Base-by-base conservation (phyloP, 176 grass and related monocot species). In the Avena sativa region DNA sequence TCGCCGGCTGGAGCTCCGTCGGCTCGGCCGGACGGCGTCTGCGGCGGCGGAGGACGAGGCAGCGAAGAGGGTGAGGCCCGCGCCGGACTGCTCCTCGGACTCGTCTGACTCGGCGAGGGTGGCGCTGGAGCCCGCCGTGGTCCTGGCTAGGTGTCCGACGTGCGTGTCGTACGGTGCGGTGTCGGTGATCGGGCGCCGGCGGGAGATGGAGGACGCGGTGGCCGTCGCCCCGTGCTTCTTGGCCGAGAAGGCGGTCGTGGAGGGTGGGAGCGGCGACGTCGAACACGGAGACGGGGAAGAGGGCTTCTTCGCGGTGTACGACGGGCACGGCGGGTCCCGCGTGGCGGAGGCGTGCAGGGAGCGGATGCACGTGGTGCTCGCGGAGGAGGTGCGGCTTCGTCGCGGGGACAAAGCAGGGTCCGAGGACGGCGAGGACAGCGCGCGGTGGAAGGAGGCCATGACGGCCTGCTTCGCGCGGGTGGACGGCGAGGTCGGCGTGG, bases 121-220 rank as follows among this genome's bases (percentile, higher is more conserved):
- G 69, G 70, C 53, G 59, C 85, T 71, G 11, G 81, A 82, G 69
- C 62, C 62, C 23, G 10, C 5, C 0, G 0, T 7, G 5, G 65
- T 0, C 2, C 49, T 40, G n/a, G 30, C 4, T 12, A 5, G 14
- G 36, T 71, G 49, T 8, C 65, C 77, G 1, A 70, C 34, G n/a
- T 87, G 58, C 79, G 20, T 86, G 48, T 92, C 91, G 49, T 80
- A 89, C 59, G 91, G 87, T 8, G 72, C 13, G 15, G 23, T 76
- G 38, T 89, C 87, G 15, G 80, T 87, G 84, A 90, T 91, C 77
- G 89, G 92, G 48, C 57, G 66, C 9, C 77, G 89, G 15, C n/a
- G 68, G 26, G 62, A 79, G 81, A 91, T 91, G 92, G 89, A 94
- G 81, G 92, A 94, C 87, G 83, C 84, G n/a, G 53, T 94, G n/a